Evolutionary conservation across 2,329 filamentous ascomycete genomes (phyloP).

Genomic region (Tolypocladium amazonense): DNA sequence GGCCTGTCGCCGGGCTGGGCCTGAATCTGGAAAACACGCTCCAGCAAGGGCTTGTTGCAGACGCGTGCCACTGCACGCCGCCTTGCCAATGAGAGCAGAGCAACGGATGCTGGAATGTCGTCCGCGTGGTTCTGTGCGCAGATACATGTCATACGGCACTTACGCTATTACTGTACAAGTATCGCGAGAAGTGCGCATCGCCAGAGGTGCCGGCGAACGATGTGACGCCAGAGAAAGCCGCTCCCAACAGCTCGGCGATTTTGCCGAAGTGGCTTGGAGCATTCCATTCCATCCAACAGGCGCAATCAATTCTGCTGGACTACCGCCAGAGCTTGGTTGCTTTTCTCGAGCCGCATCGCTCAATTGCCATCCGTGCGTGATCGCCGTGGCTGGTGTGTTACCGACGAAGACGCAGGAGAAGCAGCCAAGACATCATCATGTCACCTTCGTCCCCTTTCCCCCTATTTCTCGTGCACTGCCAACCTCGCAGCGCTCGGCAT

Average conservation of each 20-base stretch:
- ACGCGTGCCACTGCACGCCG: background rate
- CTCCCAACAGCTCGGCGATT: background rate
- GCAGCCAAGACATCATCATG: background rate
- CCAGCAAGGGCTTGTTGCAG: background rate
- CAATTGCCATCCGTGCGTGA: background rate
- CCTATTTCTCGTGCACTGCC: background rate
- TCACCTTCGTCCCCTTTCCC: background rate
- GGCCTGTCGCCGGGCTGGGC: background rate
- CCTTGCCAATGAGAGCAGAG: background rate
- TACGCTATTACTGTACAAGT: too few relatives aligned
- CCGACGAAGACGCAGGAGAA: background rate
- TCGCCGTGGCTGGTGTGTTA: background rate
- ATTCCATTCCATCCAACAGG: background rate
- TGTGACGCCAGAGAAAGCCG: background rate
- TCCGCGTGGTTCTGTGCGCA: background rate
- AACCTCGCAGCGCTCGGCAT: background rate
- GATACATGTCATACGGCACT: background rate
- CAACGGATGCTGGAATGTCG: background rate
- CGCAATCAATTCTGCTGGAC: background rate
- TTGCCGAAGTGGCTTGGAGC: background rate
- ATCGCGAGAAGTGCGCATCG: too few relatives aligned
- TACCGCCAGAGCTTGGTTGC: background rate
- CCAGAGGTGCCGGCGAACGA: background rate
- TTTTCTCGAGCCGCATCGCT: background rate
- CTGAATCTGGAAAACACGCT: background rate